These are phyloP conservation scores for Afroboletus lepidellus DNA, from an alignment of 1,284 basidiomycete species.

Conservation along the genomic window DNA sequence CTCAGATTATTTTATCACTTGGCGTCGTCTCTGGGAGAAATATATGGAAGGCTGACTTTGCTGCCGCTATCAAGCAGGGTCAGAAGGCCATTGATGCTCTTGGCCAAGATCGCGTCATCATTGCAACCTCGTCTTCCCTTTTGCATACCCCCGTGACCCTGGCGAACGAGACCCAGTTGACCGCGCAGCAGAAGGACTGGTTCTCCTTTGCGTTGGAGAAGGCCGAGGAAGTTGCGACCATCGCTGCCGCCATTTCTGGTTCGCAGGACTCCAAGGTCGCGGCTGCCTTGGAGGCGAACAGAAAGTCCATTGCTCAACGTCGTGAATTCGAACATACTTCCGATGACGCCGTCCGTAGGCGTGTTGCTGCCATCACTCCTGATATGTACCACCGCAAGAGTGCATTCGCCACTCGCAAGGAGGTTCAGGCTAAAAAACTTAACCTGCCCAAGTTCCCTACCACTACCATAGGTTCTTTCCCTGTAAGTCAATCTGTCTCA, in stretches of 20 bases:
- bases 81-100: constrained; percentile 85
- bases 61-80: constrained; percentile 77
- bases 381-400: constrained; percentile 90
- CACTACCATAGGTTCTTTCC: constrained; percentile 99
- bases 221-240: constrained; percentile 85
- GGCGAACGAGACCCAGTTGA: constrained; percentile 91
- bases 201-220: constrained; percentile 99
- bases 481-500: constrained; percentile 45
- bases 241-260: constrained; percentile 81
- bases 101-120: constrained; percentile 85
- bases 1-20: constrained; percentile 84
- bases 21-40: constrained; percentile 98
- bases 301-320: constrained; percentile 88
- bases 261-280: constrained; percentile 75
- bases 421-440: constrained; percentile 87
- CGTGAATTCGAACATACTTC: constrained; percentile 96
- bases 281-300: constrained; percentile 84
- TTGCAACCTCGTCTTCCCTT: constrained; percentile 96
- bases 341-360: constrained; percentile 94
- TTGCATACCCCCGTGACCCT: constrained; percentile 98
- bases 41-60: constrained; percentile 99
- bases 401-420: constrained; percentile 85
- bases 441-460: constrained; percentile 97
- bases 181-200: constrained; percentile 92
- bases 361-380: constrained; percentile 88